Base-by-base conservation (phyloP, 2,329 filamentous ascomycete species). In the Monilinia laxa region DNA sequence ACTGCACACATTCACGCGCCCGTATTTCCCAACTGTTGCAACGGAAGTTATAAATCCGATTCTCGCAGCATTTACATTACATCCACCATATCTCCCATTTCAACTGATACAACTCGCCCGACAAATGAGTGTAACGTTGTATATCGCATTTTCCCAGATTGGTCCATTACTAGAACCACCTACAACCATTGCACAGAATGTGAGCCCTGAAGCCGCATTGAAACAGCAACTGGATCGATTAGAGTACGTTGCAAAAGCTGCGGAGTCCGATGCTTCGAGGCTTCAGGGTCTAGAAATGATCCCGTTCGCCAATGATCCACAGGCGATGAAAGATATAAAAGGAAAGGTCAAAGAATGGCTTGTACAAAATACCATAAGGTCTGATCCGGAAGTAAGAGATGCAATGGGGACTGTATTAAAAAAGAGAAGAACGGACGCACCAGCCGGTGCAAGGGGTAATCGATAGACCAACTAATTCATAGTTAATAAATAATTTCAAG, bases 311-410 rank as follows among this genome's bases (percentile, higher is more conserved):
- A 89, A 88, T n/a, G 90, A 96, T 74, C 80, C 84, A 47, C 83
- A 85, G 68, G 82, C 82, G n/a, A 80, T 90, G 57, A 81, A 81
- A 55, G 87, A 86, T 68, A 79, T 96, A 74, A 85, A 87, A 69
- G 83, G 84, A 52, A 90, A 90, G 73, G 85, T 97, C 79, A 90
- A 89, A 78, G 91, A 95, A 74, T 96, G 92, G 84, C 81, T 98
- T 72, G 87, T 97, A 62, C 88, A 96, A 77, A 96, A 96, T 75
- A 93, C 89, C 18, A 90, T 96, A 68, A 84, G 87, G 71, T 87
- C 85, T 58, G 91, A 94, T 77, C 89, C 88, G 0, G 91, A 94
- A 79, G 94, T 98, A 11, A 85, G 88, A 72, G 89, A 92, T 77
- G 93, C 93, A 0, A 82, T 97, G 72, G 87, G 87, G 31, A 84